Conservation (phyloP, 441 rosid genomes). For the Bruguiera hainesii region DNA sequence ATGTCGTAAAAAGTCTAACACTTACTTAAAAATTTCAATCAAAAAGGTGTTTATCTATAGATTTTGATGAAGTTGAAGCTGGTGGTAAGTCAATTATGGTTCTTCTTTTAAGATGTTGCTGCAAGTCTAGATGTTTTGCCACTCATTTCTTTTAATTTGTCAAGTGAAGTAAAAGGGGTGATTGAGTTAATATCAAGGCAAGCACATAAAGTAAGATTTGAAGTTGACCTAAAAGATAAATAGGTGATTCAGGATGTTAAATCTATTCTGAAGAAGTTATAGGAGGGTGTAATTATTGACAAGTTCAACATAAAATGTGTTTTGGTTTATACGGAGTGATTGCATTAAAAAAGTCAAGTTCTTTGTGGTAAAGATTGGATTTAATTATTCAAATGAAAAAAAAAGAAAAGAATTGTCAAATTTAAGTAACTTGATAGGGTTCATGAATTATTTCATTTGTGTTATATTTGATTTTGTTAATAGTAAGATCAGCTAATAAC, state of each 20-base stretch:
- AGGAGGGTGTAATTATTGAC: slow-evolving; percentile 44
- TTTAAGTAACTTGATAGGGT: slow-evolving; percentile 53
- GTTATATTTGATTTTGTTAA: slow-evolving; percentile 44
- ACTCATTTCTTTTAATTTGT: slow-evolving; percentile 30
- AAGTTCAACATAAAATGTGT: slow-evolving; percentile 29
- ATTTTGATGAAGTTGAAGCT: slow-evolving; percentile 53
- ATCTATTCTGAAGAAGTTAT: slow-evolving; percentile 43
- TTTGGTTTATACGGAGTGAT: slow-evolving; percentile 58
- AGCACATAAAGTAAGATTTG: slow-evolving; percentile 44
- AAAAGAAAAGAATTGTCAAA: slow-evolving; percentile 28
- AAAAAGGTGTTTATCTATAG: slow-evolving; percentile 56
- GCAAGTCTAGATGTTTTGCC: slow-evolving; percentile 61
- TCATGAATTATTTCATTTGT: slow-evolving; percentile 59
- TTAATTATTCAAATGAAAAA: slow-evolving; percentile 28
- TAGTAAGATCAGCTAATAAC: slow-evolving; percentile 18
- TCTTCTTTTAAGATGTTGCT: slow-evolving; percentile 44
- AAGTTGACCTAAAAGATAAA: slow-evolving; percentile 41
- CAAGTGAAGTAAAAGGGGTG: slow-evolving; percentile 53
- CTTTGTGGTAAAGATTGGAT: slow-evolving; percentile 46
- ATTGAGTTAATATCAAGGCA: slow-evolving; percentile 47
- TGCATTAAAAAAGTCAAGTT: slow-evolving; percentile 57
- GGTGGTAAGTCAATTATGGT: slow-evolving; percentile 51
- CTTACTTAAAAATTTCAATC: slow-evolving; percentile 62
- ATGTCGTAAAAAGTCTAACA: slow-evolving; percentile 52
- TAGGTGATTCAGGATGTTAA: slow-evolving; percentile 31